Evolutionary conservation across 2,329 filamentous ascomycete genomes (phyloP).

Genomic region (Apiospora rasikravindrae): DNA sequence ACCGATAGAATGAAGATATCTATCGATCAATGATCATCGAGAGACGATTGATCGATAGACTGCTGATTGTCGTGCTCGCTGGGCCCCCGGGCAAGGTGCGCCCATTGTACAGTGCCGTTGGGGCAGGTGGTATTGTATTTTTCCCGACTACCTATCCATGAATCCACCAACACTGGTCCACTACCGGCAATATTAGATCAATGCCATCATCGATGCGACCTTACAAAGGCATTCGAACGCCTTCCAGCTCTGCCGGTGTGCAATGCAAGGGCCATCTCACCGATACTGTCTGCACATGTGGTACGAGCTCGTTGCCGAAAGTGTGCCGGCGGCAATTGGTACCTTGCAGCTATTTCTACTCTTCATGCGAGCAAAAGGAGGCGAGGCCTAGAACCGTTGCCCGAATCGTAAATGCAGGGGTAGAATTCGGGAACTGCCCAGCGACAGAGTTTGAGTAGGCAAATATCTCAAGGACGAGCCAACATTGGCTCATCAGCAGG

Average conservation of each 20-base stretch:
- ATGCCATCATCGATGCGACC: conserved; percentile 8
- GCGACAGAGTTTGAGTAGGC: background rate
- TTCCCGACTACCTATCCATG: background rate
- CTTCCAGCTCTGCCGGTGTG: background rate
- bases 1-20: background rate
- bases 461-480: background rate
- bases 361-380: background rate
- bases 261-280: background rate
- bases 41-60: conserved; percentile 8
- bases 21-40: background rate
- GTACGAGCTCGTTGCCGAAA: background rate
- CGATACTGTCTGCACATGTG: background rate
- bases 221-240: background rate
- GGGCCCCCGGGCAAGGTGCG: background rate
- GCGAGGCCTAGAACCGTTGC: too few species aligned
- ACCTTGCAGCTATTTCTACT: background rate
- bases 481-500: too few species aligned
- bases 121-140: conserved; percentile 6
- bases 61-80: conserved; percentile 1
- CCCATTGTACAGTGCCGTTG: background rate
- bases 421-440: background rate
- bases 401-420: background rate
- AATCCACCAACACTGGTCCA: background rate
- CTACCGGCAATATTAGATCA: background rate
- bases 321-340: background rate